Evolutionary conservation across 805 yeast species (phyloP).

Genomic region (Candida jianshihensis): DNA sequence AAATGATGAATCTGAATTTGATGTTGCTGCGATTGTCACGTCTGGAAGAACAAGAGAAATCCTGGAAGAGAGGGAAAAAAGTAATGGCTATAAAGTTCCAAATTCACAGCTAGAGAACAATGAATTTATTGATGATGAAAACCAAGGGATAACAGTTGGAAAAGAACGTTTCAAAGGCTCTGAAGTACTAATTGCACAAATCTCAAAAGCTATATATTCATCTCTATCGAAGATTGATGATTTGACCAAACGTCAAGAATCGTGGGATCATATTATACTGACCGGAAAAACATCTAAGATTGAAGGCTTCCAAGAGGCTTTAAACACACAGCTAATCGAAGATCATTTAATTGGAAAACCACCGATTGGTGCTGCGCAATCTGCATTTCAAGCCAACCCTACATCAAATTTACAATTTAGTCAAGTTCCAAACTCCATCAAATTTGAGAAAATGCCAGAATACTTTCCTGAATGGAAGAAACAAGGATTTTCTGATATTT

Average conservation of each 20-base stretch:
- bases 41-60: conserved; percentile 69
- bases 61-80: conserved; percentile 54
- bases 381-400: conserved; percentile 23
- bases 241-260: conserved; percentile 64
- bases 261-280: conserved; percentile 77
- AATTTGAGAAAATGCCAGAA: conserved; percentile 69
- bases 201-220: conserved; percentile 48
- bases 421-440: conserved; percentile 79
- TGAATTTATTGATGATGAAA: conserved; percentile 53
- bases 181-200: conserved; percentile 44
- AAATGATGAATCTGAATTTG: conserved; percentile 68
- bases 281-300: conserved; percentile 75
- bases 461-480: conserved; percentile 94
- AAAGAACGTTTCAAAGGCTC: conserved; percentile 85
- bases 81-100: conserved; percentile 30
- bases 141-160: conserved; percentile 63
- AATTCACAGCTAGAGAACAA: conserved; percentile 74
- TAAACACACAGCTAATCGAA: conserved; percentile 50
- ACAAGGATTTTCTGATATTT: conserved; percentile 65
- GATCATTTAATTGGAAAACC: conserved; percentile 41
- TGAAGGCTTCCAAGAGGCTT: conserved; percentile 67
- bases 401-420: conserved; percentile 24
- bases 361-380: conserved; percentile 23
- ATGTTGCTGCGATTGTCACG: conserved; percentile 84
- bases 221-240: conserved; percentile 56